Conservation (phyloP, 352 stramenopile species). For the Globisporangium parvum region DNA sequence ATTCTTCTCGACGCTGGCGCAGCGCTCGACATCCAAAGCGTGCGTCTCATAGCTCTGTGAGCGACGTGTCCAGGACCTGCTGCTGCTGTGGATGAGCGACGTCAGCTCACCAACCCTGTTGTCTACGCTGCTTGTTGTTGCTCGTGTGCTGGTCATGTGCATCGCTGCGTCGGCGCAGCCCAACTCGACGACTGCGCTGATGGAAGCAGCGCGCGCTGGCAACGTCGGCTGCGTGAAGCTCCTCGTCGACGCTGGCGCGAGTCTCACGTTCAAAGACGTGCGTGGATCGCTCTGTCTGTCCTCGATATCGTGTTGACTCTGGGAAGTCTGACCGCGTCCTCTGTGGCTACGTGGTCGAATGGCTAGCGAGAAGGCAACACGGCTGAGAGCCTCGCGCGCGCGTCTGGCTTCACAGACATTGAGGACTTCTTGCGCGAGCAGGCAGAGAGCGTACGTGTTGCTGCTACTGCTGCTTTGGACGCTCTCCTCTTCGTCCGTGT, state of each 20-base stretch:
- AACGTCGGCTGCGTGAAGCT: conserved; percentile 73
- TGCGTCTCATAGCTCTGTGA: conserved; percentile 22
- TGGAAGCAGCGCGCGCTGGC: conserved; percentile 79
- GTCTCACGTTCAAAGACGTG: conserved; percentile 72
- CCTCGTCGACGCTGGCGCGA: conserved; percentile 61
- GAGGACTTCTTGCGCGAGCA: conserved; percentile 77
- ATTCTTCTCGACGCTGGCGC: conserved; percentile 64
- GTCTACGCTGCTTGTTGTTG: neutral
- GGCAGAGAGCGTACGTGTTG: conserved; percentile 64
- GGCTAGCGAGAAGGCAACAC: conserved; percentile 66
- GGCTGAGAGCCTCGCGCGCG: conserved; percentile 53
- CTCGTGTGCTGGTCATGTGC: neutral
- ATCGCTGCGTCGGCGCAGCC: conserved; percentile 37
- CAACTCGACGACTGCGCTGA: conserved; percentile 83
- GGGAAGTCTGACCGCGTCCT: too few species aligned
- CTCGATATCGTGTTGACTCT: too few species aligned
- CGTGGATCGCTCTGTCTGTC: conserved; percentile 11
- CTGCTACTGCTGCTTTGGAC: too few species aligned
- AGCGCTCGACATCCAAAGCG: conserved; percentile 70
- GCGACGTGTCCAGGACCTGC: neutral
- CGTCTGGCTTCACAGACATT: conserved; percentile 57
- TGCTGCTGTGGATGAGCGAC: too few species aligned
- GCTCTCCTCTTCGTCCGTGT: too few species aligned
- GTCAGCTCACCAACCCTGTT: neutral
- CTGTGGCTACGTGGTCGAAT: neutral